Evolutionary conservation across 2,329 filamentous ascomycete genomes (phyloP).

Genomic region (Didymellaceae sp.): DNA sequence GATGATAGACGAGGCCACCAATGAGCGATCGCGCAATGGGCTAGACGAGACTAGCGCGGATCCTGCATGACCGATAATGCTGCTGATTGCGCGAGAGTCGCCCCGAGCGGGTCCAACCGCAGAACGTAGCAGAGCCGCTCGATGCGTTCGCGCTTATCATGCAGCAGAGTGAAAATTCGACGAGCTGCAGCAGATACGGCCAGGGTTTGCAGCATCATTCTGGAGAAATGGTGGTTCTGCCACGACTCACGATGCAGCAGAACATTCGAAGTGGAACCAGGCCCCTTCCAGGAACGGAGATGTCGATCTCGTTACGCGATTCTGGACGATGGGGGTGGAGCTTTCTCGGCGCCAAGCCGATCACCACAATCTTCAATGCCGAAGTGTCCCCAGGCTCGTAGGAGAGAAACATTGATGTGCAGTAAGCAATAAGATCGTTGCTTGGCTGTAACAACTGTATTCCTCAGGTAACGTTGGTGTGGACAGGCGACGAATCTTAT

Average conservation of each 20-base stretch:
- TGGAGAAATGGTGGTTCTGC: conserved; percentile 12
- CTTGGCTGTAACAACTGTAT: conserved; percentile 16
- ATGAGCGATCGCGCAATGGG: conserved; percentile 2
- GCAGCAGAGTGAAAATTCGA: conserved; percentile 15
- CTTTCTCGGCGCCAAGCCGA: conserved; percentile 20
- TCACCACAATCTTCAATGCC: conserved; percentile 19
- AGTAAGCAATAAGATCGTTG: conserved; percentile 7
- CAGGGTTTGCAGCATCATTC: conserved; percentile 16
- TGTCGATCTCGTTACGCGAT: conserved; percentile 17
- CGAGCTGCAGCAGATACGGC: conserved; percentile 10
- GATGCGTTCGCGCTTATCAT: conserved; percentile 17
- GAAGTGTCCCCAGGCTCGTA: conserved; percentile 7
- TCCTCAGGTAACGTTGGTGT: conserved; percentile 7
- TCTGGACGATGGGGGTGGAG: conserved; percentile 19
- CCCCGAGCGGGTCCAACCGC: conserved; percentile 15
- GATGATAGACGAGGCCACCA: conserved; percentile 9
- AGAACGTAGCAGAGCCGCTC: conserved; percentile 18
- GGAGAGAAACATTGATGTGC: conserved; percentile 6
- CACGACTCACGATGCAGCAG: conserved; percentile 11
- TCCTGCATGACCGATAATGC: conserved; percentile 5
- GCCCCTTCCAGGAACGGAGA: conserved; percentile 12
- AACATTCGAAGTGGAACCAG: conserved; percentile 12
- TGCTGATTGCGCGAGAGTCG: conserved; percentile 15
- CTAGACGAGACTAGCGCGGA: conserved; percentile 4
- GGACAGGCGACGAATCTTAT: no score